phyloP scores from a whole-genome alignment of 1,284 basidiomycete genomes.

The Cerioporus squamosus region DNA sequence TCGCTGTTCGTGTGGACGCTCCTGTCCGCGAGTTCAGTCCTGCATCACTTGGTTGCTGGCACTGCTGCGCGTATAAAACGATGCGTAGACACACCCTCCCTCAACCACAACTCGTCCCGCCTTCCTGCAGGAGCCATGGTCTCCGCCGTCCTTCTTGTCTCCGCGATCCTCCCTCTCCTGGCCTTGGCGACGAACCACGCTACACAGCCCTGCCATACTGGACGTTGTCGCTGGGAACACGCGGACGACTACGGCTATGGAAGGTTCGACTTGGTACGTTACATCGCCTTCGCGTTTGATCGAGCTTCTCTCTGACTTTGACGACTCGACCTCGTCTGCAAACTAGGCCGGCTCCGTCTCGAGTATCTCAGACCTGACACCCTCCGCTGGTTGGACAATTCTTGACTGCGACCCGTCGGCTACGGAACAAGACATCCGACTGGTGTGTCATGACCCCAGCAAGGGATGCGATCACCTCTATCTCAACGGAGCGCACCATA shows the following conservation, averaged over 20 bases:
- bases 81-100: too few relatives aligned
- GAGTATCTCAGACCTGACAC: constrained; percentile 55
- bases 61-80: background rate
- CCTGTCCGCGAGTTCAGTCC: too few relatives aligned
- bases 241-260: background rate
- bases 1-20: background rate
- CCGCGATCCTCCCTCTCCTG: background rate
- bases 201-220: constrained; percentile 11
- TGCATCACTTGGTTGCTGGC: background rate
- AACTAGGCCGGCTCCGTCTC: constrained; percentile 34
- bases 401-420: constrained; percentile 44
- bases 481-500: constrained; percentile 47
- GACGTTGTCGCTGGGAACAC: constrained; percentile 17
- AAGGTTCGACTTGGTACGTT: constrained; percentile 6
- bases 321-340: background rate
- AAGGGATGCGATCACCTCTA: constrained; percentile 48
- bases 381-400: constrained; percentile 55
- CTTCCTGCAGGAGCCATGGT: background rate
- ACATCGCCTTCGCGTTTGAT: background rate
- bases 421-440: constrained; percentile 46
- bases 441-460: constrained; percentile 45
- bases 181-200: constrained; percentile 10
- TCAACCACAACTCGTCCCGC: background rate
- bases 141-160: background rate
- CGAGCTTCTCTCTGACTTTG: constrained; percentile 40